phyloP scores from a whole-genome alignment of 2,329 filamentous ascomycete species.

The Phoma sp. region DNA sequence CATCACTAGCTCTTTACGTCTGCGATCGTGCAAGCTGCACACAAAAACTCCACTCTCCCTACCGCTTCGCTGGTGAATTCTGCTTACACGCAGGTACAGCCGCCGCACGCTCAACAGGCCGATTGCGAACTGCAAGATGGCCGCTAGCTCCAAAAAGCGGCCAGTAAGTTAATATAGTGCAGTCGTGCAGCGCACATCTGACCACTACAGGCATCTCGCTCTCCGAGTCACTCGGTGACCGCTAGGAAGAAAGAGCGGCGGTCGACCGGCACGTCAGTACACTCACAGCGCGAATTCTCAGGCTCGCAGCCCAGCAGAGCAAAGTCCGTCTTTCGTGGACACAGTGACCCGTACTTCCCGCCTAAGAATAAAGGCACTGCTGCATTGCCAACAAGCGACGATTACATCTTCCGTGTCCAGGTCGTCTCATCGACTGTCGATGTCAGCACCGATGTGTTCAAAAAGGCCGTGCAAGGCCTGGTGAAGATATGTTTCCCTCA shows the following conservation, averaged over 20 bases:
- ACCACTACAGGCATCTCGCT: neutral
- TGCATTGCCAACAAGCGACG: constrained; percentile 20
- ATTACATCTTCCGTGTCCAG: constrained; percentile 33
- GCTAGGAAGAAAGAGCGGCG: constrained; percentile 6
- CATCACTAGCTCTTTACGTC: too few species aligned
- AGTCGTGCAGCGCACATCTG: neutral
- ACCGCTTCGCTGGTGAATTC: too few species aligned
- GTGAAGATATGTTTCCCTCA: constrained; percentile 38
- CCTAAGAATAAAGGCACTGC: neutral
- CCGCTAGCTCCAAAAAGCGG: constrained; percentile 8
- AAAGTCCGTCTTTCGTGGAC: constrained; percentile 1
- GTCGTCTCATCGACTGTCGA: constrained; percentile 22
- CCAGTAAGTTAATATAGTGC: neutral
- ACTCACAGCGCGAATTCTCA: neutral
- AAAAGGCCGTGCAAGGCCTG: constrained; percentile 32
- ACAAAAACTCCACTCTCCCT: too few species aligned
- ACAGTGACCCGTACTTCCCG: constrained; percentile 5
- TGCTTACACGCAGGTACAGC: too few species aligned
- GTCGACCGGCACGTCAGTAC: neutral
- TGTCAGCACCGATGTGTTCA: constrained; percentile 27
- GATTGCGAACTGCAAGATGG: constrained; percentile 4
- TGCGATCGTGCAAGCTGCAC: too few species aligned
- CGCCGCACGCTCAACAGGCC: neutral
- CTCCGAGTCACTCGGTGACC: neutral
- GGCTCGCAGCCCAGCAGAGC: neutral